Conservation (phyloP, 164 flowering plant genomes). For the Piper longum region DNA sequence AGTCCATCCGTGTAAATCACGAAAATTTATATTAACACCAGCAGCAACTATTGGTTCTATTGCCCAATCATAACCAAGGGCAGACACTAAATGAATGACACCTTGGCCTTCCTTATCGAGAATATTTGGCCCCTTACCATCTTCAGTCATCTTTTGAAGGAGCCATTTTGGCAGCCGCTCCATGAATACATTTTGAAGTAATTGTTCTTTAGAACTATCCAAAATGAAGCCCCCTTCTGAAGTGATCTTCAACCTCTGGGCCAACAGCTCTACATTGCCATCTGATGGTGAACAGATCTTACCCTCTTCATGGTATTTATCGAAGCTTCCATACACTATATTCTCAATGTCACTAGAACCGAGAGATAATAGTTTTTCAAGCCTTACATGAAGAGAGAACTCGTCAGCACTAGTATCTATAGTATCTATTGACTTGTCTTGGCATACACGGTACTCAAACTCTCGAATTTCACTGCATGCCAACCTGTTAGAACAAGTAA, state of each 20-base stretch:
- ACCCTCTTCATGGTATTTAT: constrained; percentile 16
- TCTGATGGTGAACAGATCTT: constrained; percentile 40
- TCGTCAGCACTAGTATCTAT: constrained; percentile 21
- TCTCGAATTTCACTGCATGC: constrained; percentile 79
- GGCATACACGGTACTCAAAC: constrained; percentile 38
- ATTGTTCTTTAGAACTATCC: constrained; percentile 27
- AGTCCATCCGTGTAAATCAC: constrained; percentile 81
- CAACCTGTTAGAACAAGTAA: constrained; percentile 55
- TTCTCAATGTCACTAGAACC: constrained; percentile 12
- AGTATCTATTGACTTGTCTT: constrained; percentile 31
- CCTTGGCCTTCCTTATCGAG: constrained; percentile 58
- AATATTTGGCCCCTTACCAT: constrained; percentile 37
- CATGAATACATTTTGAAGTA: constrained; percentile 38
- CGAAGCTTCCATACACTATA: constrained; percentile 7
- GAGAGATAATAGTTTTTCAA: constrained; percentile 46
- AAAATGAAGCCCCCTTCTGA: constrained; percentile 15
- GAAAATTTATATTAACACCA: constrained; percentile 50
- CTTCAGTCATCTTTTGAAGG: constrained; percentile 37
- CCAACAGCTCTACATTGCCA: constrained; percentile 36
- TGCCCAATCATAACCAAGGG: constrained; percentile 78
- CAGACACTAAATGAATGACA: constrained; percentile 57
- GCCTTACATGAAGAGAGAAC: constrained; percentile 32
- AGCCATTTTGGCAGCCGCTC: constrained; percentile 56
- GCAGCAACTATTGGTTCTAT: constrained; percentile 44
- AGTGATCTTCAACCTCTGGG: constrained; percentile 26